phyloP scores from a whole-genome alignment of 768 basidiomycete genomes.

The Boletus rex-veris region DNA sequence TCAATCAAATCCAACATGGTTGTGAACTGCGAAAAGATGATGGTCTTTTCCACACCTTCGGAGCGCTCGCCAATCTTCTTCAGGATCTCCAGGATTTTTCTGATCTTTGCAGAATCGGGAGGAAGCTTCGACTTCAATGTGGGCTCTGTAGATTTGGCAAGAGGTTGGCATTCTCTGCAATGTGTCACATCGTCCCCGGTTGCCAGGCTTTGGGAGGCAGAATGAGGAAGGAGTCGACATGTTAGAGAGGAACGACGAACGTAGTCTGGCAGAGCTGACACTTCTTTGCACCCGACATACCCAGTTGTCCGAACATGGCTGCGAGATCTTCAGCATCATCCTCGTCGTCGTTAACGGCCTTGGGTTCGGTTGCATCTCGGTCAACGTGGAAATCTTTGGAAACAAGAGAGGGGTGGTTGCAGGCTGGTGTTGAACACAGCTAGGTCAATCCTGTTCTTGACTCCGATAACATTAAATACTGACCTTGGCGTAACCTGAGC shows the following conservation, averaged over 20 bases:
- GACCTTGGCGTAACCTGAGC: slow-evolving; percentile 87
- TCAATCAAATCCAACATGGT: slow-evolving; percentile 82
- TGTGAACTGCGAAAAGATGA: slow-evolving; percentile 94
- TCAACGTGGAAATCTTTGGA: slow-evolving; percentile 73
- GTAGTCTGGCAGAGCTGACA: slow-evolving; percentile 74
- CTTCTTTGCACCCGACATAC: slow-evolving; percentile 53
- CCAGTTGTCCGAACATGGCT: slow-evolving; percentile 66
- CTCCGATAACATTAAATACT: slow-evolving; percentile 8
- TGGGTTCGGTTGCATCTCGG: slow-evolving; percentile 71
- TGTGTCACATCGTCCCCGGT: slow-evolving; percentile 34
- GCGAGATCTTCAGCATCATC: slow-evolving; percentile 72
- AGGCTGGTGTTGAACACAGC: slow-evolving; percentile 49
- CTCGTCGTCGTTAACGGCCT: slow-evolving; percentile 48
- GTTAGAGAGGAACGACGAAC: slow-evolving; percentile 42
- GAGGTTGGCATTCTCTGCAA: slow-evolving; percentile 57
- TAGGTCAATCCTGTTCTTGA: background rate
- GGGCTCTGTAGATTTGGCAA: slow-evolving; percentile 46
- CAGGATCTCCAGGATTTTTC: slow-evolving; percentile 75
- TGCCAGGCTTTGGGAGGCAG: slow-evolving; percentile 12
- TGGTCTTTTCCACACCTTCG: slow-evolving; percentile 78
- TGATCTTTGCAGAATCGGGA: slow-evolving; percentile 81
- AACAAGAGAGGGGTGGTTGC: slow-evolving; percentile 84
- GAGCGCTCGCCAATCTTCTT: slow-evolving; percentile 57
- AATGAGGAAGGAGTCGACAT: background rate
- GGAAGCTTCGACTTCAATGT: slow-evolving; percentile 38